Evolutionary conservation across 306 rosid species (phyloP), one percentile per base, ranked within the genome.

Genomic region (Malus orientalis): DNA sequence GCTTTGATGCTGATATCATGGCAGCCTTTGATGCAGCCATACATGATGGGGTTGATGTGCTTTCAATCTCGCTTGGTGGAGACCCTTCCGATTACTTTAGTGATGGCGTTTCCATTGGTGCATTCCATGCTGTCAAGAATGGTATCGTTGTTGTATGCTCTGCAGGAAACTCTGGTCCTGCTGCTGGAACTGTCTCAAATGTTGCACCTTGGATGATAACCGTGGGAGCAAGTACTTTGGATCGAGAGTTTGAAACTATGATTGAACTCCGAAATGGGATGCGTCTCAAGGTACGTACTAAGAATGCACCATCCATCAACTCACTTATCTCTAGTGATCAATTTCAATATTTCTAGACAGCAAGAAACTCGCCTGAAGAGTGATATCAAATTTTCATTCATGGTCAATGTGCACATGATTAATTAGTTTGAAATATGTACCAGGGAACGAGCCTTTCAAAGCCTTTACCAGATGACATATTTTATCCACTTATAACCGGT

Each of bases 131-230:
- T 22, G 64, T 82, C 45, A 79, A 66, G 73, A 74, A 82, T 25
- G 94, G 90, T 22, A 86, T 90, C 67, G 57, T 76, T 16, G 91
- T 87, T 0, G 30, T 90, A 0, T 73, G 86, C 74, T 87, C 96
- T 0, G 96, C 85, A 20, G 97, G 97, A 11, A 93, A 93, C 77
- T 73, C 80, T 36, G 97, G 97, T 22, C 97, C 91, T 30, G 3
- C 1, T 0, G 63, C 76, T 3, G 78, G 64, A 45, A 73, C 85
- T 61, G 89, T 82, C 38, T 1, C 89, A 1, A 93, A 93, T 67
- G 22, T 79, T 76, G 78, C 94, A 3, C 97, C 97, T 27, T 93
- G 97, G 97, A 75, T 90, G 23, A 27, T 93, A 2, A 93, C 97
- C 1, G 90, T 93, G 18, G 96, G 74, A 32, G 97, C 96, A 2